Base-by-base conservation (phyloP, 768 basidiomycete species). In the Trametes gibbosa region DNA sequence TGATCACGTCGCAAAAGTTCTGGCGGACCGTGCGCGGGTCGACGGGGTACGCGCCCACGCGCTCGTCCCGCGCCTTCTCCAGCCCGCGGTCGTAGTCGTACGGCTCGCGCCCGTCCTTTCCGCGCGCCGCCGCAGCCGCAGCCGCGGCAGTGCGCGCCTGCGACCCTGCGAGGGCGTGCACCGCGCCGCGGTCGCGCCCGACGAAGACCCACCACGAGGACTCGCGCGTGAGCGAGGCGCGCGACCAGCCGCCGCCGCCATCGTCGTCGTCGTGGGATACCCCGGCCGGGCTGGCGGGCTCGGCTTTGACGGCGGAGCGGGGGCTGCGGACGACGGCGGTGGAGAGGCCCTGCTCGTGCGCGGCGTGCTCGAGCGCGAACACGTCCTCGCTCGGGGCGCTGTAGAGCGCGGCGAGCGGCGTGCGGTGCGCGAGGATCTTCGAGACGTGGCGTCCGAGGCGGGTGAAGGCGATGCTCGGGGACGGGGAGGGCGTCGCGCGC, bases 191-290 rank as follows among this genome's bases (percentile, higher is more conserved):
- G 53, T 71, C 66, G 54, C 65, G 64, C 14, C 74, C 73, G 54
- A 74, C 52, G 34, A 74, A 68, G 53, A 76, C 50, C 71, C 71
- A 73, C 70, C 71, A 73, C 34, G 74, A 72, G 37, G 59, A 45
- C 24, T 67, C 66, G 51, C 61, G 63, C 53, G 41, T 48, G 39
- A 62, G 32, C 9, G 56, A 40, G 29, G 54, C 17, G 49, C 49
- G 56, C 1, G 58, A 52, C 43, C 24, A 1, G 19, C 10, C 17
- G 39, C 10, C 17, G 25, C 40, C 46, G 2, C 25, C n/a, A n/a
- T n/a, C n/a, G n/a, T n/a, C n/a, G n/a, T n/a, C n/a, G n/a, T n/a
- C n/a, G n/a, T n/a, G n/a, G 35, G 35, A 3, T 32, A 10, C 29
- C 29, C 10, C 9, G 37, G 12, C 39, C n/a, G 50, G 45, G 53